phyloP scores from a whole-genome alignment of 2,329 filamentous ascomycete genomes.

The Thelonectria rubi region DNA sequence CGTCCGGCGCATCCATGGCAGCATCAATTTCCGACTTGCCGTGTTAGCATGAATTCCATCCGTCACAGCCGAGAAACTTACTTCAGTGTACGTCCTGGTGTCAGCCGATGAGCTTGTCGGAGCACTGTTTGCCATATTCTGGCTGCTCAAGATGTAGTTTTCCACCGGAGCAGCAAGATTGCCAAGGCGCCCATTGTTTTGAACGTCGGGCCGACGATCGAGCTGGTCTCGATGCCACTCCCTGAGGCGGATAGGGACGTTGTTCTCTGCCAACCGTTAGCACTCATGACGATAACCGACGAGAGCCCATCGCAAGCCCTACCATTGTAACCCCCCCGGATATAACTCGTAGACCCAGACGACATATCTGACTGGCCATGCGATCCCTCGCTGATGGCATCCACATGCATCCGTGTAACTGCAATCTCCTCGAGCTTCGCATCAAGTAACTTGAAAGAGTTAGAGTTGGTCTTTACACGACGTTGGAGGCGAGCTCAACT shows the following conservation, averaged over 20 bases:
- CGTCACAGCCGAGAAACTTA: slow-evolving; percentile 6
- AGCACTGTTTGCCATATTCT: not conserved
- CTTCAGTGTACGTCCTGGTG: slow-evolving; percentile 33
- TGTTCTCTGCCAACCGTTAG: not conserved
- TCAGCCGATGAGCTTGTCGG: not conserved
- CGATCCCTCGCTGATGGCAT: not conserved
- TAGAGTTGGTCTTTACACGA: not conserved
- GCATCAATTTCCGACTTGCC: slow-evolving; percentile 29
- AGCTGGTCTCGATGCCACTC: slow-evolving; percentile 21
- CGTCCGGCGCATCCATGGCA: slow-evolving; percentile 33
- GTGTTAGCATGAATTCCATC: not conserved
- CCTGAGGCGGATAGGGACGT: slow-evolving; percentile 6
- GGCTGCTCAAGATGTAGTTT: not conserved
- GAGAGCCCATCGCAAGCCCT: not conserved
- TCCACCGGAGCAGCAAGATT: not conserved
- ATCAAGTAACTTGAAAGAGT: slow-evolving; percentile 9
- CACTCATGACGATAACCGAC: not conserved
- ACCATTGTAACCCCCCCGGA: slow-evolving; percentile 11
- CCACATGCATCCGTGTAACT: not conserved
- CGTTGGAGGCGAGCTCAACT: not conserved
- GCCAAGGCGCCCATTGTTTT: no score
- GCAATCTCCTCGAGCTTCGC: slow-evolving; percentile 5
- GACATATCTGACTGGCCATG: not conserved
- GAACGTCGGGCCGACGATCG: not conserved
- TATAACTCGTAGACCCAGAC: slow-evolving; percentile 2